Evolutionary conservation across 345 rosid species (phyloP).

Genomic region (Aquilaria yunnanensis): DNA sequence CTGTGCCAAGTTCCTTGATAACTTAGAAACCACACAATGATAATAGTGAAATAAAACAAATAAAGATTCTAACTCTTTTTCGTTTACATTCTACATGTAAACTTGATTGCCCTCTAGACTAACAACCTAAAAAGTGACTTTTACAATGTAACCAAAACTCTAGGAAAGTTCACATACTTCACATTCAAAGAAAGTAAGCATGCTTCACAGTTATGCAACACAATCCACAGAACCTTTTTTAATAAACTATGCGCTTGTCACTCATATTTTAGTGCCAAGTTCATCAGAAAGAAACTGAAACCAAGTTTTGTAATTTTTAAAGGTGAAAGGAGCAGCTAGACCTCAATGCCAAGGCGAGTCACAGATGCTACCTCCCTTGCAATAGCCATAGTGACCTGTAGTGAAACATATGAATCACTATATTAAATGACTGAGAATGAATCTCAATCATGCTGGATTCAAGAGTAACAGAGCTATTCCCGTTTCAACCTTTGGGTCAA

Average conservation of each 20-base stretch:
- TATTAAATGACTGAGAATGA: constrained; percentile 12
- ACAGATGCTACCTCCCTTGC: constrained; percentile 96
- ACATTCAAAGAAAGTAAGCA: too few species aligned
- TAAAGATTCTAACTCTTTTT: constrained; percentile 1
- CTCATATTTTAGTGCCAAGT: too few species aligned
- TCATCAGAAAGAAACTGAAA: too few species aligned
- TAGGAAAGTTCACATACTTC: too few species aligned
- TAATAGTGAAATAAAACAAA: constrained; percentile 6
- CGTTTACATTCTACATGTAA: not conserved
- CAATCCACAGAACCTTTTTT: too few species aligned
- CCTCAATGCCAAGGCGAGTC: constrained; percentile 89
- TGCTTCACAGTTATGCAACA: too few species aligned
- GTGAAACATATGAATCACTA: constrained; percentile 4
- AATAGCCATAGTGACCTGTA: constrained; percentile 83
- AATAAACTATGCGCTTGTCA: too few species aligned
- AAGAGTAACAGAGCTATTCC: constrained; percentile 6
- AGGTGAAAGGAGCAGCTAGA: constrained; percentile 12
- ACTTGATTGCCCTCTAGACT: too few species aligned
- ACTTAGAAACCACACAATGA: not conserved
- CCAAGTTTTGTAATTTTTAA: not conserved
- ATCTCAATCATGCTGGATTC: not conserved
- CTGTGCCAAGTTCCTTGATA: constrained; percentile 24
- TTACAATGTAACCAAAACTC: too few species aligned
- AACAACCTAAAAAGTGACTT: too few species aligned
- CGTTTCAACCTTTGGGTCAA: constrained; percentile 73